Conservation (phyloP, 257 asterid species). For the Solanum tarapatanum region DNA sequence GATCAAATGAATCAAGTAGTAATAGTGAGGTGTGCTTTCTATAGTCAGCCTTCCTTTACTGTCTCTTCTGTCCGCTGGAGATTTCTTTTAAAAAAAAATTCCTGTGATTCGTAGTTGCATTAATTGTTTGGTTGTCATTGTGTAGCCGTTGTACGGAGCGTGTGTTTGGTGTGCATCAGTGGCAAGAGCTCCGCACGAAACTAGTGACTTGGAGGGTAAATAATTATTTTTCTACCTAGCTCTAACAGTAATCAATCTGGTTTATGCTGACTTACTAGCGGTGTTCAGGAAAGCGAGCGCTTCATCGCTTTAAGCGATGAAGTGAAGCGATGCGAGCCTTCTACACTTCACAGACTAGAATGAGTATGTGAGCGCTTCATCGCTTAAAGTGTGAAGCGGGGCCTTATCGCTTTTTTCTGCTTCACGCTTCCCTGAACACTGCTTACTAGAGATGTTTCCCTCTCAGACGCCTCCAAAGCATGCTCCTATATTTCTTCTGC, state of each 20-base stretch:
- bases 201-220: conserved; percentile 86
- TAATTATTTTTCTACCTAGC: background rate
- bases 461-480: background rate
- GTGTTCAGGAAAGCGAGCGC: no score
- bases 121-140: background rate
- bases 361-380: no score
- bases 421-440: no score
- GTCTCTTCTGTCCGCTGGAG: background rate
- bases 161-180: conserved; percentile 63
- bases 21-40: conserved; percentile 49
- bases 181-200: conserved; percentile 66
- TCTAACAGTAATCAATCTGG: background rate
- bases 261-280: background rate
- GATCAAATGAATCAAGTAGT: conserved; percentile 84
- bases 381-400: no score
- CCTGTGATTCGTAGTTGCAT: background rate
- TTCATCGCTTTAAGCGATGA: no score
- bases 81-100: background rate
- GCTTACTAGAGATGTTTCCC: background rate
- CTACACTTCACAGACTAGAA: no score
- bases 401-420: no score
- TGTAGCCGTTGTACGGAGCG: conserved; percentile 68
- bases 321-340: no score
- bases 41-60: background rate
- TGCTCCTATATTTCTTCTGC: background rate